Conservation (phyloP, 2,329 filamentous ascomycete species). For the Aspergillus caelatus region DNA sequence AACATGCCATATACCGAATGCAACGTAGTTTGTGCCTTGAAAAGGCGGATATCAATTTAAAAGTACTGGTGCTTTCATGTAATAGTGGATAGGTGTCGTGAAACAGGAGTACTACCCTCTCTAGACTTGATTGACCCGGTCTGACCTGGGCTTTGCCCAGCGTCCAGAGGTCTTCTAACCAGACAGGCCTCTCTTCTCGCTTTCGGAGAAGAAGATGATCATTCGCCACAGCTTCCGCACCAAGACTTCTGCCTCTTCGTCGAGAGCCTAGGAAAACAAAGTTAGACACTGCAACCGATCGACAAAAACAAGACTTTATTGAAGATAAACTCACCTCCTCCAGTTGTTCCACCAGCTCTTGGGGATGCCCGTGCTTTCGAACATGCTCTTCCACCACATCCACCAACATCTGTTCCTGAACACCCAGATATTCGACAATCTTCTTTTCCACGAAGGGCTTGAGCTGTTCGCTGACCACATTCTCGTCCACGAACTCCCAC, state of each 20-base stretch:
- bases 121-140: too few species aligned
- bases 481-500: constrained; percentile 87
- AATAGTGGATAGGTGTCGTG: not conserved
- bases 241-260: constrained; percentile 90
- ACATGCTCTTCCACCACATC: constrained; percentile 90
- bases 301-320: not conserved
- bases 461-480: constrained; percentile 80
- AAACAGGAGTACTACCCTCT: not conserved
- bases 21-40: not conserved
- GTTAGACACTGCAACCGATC: constrained; percentile 35
- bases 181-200: constrained; percentile 84
- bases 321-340: constrained; percentile 66
- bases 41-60: constrained; percentile 13
- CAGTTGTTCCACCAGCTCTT: constrained; percentile 79
- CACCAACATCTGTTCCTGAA: constrained; percentile 94
- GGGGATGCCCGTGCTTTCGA: constrained; percentile 72
- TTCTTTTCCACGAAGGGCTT: constrained; percentile 97
- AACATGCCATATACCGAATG: not conserved
- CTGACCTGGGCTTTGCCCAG: not conserved
- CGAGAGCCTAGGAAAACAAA: constrained; percentile 65
- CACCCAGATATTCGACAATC: constrained; percentile 92
- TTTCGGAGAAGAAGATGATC: constrained; percentile 97
- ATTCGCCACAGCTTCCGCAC: constrained; percentile 98
- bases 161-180: constrained; percentile 50
- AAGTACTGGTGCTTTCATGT: not conserved